Percentiles rank a stretch among this genome's conserved stretches.
Conservation (phyloP, 257 asterid species). For the Nicotiana undulata region DNA sequence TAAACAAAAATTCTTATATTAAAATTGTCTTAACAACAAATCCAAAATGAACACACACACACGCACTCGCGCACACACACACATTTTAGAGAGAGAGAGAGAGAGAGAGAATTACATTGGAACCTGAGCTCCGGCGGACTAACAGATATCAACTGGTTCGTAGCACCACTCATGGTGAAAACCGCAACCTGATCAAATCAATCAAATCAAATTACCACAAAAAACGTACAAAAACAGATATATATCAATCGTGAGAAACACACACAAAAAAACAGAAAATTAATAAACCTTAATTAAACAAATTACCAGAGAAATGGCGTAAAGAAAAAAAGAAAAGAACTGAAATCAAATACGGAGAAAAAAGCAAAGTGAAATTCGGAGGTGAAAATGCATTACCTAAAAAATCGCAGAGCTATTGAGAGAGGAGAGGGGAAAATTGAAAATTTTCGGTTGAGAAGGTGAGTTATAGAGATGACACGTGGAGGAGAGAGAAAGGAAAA, state of each 20-base stretch:
- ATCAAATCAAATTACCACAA: not conserved
- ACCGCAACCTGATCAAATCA: not conserved
- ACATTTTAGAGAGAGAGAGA: not conserved
- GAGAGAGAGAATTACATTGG: slow-evolving; percentile 36
- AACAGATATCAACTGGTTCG: slow-evolving; percentile 48
- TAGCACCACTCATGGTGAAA: slow-evolving; percentile 36
- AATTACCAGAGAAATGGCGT: not conserved
- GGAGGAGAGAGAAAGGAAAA: not conserved
- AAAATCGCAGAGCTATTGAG: not conserved
- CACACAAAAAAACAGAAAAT: no score
- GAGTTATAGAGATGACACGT: not conserved
- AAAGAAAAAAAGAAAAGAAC: not conserved
- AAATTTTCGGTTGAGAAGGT: not conserved
- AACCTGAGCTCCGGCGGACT: slow-evolving; percentile 70
- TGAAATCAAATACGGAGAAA: not conserved
- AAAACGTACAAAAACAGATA: not conserved
- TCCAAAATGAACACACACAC: not conserved
- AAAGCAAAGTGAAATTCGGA: not conserved
- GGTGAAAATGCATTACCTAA: not conserved
- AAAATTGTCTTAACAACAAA: not conserved
- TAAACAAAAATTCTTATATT: not conserved
- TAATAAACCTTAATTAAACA: not conserved
- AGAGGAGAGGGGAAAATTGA: not conserved
- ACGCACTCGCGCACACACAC: no score
- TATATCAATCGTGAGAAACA: not conserved